Evolutionary conservation across 2,329 filamentous ascomycete species (phyloP).

Genomic region (Claviceps fusiformis): DNA sequence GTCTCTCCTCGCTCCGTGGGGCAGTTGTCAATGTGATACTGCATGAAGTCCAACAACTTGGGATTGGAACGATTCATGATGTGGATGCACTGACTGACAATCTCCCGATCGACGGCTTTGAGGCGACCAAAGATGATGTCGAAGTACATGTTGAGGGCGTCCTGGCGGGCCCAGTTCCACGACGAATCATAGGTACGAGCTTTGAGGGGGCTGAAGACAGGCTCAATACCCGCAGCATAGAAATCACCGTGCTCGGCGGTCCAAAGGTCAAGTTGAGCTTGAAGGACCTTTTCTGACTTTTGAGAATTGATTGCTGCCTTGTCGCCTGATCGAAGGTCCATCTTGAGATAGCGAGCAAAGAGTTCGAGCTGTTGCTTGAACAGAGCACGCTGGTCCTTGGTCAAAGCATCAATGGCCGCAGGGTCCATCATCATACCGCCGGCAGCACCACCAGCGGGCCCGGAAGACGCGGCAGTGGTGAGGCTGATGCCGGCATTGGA

Average conservation of each 20-base stretch:
- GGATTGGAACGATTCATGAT: slow-evolving; percentile 99
- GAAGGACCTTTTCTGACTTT: slow-evolving; percentile 74
- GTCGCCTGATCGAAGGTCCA: slow-evolving; percentile 92
- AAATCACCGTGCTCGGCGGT: slow-evolving; percentile 90
- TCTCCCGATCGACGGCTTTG: slow-evolving; percentile 87
- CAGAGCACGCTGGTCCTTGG: slow-evolving; percentile 86
- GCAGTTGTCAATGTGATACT: slow-evolving; percentile 98
- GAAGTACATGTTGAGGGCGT: slow-evolving; percentile 96
- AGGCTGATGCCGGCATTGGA: slow-evolving; percentile 70
- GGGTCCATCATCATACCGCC: slow-evolving; percentile 99
- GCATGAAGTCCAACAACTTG: slow-evolving; percentile 94
- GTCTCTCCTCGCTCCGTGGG: slow-evolving; percentile 94
- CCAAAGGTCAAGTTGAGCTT: slow-evolving; percentile 91
- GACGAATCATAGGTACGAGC: slow-evolving; percentile 94
- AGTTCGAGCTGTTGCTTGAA: slow-evolving; percentile 98
- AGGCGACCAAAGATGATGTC: slow-evolving; percentile 96
- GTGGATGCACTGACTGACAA: slow-evolving; percentile 94
- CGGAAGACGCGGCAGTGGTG: slow-evolving; percentile 60
- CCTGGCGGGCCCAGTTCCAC: slow-evolving; percentile 98
- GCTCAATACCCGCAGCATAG: slow-evolving; percentile 88
- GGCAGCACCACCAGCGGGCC: slow-evolving; percentile 53
- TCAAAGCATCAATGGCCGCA: slow-evolving; percentile 88
- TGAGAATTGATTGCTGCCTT: slow-evolving; percentile 79
- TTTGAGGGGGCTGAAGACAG: slow-evolving; percentile 85
- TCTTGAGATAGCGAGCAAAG: slow-evolving; percentile 88